Conservation (phyloP, 257 asterid species). For the Solanum medicagineum region DNA sequence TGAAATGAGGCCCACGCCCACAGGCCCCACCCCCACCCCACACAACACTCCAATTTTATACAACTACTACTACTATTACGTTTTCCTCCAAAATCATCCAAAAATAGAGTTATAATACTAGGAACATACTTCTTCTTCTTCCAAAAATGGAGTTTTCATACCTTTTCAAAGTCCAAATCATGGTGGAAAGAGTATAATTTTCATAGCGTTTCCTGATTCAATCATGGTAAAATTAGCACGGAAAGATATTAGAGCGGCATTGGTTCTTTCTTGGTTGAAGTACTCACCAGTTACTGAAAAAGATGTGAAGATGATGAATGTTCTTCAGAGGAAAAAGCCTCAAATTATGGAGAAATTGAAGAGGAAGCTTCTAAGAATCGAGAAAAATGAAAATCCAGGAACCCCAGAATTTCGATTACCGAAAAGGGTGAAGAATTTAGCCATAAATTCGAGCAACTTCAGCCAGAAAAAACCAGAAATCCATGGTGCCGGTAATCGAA, state of each 20-base stretch:
- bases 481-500: background rate
- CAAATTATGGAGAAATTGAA: background rate
- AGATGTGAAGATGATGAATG: background rate
- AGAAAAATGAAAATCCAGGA: background rate
- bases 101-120: background rate
- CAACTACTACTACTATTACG: too few species aligned
- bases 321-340: background rate
- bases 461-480: background rate
- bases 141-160: background rate
- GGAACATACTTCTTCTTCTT: background rate
- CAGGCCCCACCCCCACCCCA: too few species aligned
- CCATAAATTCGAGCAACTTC: background rate
- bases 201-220: background rate
- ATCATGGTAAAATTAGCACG: background rate
- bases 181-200: background rate
- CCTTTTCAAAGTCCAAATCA: background rate
- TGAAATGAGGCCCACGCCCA: too few species aligned
- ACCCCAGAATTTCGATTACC: background rate
- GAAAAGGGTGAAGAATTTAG: background rate
- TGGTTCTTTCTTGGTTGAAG: background rate
- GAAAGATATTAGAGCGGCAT: background rate
- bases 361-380: background rate
- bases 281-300: background rate
- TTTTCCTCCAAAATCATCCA: background rate
- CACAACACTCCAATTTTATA: too few species aligned